Percentiles rank a stretch among this genome's conserved stretches.
phyloP scores from a whole-genome alignment of 371 early-diverging fungal species.

The Syncephalis fuscata region DNA sequence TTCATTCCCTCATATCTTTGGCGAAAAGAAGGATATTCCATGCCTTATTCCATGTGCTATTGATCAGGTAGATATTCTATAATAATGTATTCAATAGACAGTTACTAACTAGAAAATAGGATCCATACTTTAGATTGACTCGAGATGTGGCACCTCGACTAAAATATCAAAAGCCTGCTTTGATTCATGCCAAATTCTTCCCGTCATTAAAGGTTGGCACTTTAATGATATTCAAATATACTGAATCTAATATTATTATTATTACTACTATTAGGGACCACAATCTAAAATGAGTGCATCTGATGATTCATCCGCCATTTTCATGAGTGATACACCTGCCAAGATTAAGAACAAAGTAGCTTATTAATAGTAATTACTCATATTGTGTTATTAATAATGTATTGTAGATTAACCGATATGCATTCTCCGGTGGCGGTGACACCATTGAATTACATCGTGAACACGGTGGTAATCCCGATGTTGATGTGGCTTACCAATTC shows the following conservation, averaged over 20 bases:
- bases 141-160: conserved; percentile 92
- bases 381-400: background rate
- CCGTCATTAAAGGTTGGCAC: conserved; percentile 71
- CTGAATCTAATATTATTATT: background rate
- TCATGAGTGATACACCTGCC: conserved; percentile 83
- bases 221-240: background rate
- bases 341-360: conserved; percentile 96
- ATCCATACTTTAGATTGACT: conserved; percentile 99
- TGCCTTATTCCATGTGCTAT: conserved; percentile 98
- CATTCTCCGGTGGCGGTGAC: conserved; percentile 94
- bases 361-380: background rate
- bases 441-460: conserved; percentile 83
- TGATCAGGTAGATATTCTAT: conserved; percentile 53
- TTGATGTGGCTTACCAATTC: conserved; percentile 97
- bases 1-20: conserved; percentile 92
- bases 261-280: conserved; percentile 31
- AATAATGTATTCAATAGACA: background rate
- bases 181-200: conserved; percentile 94
- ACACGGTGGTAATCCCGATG: conserved; percentile 92
- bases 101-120: conserved; percentile 16
- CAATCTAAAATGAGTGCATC: conserved; percentile 98
- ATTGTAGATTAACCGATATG: conserved; percentile 75
- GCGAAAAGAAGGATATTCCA: conserved; percentile 72
- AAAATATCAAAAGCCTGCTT: conserved; percentile 92
- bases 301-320: conserved; percentile 81